Percentiles rank a stretch among this genome's conserved stretches.
These are phyloP conservation scores for Candida golubevii DNA, from an alignment of 805 yeast species.

Conservation along the genomic window DNA sequence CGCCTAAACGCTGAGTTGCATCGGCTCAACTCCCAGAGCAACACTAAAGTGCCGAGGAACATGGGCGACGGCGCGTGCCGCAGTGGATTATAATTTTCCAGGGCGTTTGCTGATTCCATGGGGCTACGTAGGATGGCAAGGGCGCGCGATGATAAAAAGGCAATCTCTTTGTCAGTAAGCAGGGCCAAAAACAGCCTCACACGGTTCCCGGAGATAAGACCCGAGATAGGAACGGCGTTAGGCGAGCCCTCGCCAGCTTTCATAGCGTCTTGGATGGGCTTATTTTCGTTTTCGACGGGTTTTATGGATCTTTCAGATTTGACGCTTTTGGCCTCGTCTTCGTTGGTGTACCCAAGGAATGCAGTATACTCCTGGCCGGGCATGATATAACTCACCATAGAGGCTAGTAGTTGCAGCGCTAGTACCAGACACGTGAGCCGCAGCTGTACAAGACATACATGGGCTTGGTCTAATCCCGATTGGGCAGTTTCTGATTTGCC, in stretches of 20 bases:
- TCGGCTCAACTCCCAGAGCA: slow-evolving; percentile 74
- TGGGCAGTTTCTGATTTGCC: slow-evolving; percentile 36
- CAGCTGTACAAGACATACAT: slow-evolving; percentile 32
- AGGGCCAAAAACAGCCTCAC: slow-evolving; percentile 50
- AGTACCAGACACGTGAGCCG: slow-evolving; percentile 48
- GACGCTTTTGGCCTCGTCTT: slow-evolving; percentile 14
- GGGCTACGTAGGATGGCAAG: slow-evolving; percentile 31
- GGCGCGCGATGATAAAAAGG: slow-evolving; percentile 45
- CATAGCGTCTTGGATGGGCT: slow-evolving; percentile 22
- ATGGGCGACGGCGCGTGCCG: slow-evolving; percentile 28
- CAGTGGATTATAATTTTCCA: background rate
- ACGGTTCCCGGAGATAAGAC: slow-evolving; percentile 28
- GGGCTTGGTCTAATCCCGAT: slow-evolving; percentile 39
- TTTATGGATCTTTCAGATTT: too few species aligned
- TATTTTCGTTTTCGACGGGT: slow-evolving; percentile 1
- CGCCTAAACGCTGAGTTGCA: slow-evolving; percentile 59
- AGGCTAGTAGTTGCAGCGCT: slow-evolving; percentile 57
- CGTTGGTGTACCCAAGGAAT: slow-evolving; percentile 20
- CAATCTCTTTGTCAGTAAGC: slow-evolving; percentile 51
- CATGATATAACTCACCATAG: slow-evolving; percentile 59
- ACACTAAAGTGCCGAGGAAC: slow-evolving; percentile 54
- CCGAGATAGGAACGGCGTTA: too few species aligned
- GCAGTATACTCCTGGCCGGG: slow-evolving; percentile 35
- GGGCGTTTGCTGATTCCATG: background rate
- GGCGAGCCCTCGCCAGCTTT: too few species aligned